Evolutionary conservation across 176 grass and related monocot species (phyloP).

Genomic region (Otatea glauca): DNA sequence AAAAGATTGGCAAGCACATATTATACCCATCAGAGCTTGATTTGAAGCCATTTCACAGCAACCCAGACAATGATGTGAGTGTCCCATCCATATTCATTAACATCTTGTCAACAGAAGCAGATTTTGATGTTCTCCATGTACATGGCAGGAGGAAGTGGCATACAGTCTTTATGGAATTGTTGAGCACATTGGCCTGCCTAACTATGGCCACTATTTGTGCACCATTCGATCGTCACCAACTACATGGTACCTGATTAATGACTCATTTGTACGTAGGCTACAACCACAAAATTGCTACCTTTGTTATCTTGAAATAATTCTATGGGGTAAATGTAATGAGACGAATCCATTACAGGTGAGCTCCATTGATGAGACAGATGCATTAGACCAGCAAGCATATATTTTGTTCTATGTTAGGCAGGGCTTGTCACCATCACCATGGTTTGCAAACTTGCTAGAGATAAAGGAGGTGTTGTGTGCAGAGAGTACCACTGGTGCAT

Average conservation of each 20-base stretch:
- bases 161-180: slow-evolving; percentile 86
- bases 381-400: slow-evolving; percentile 72
- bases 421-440: slow-evolving; percentile 53
- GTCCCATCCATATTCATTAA: slow-evolving; percentile 3
- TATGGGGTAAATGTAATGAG: slow-evolving; percentile 3
- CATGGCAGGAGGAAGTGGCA: slow-evolving; percentile 54
- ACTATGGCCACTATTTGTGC: slow-evolving; percentile 83
- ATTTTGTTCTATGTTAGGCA: slow-evolving; percentile 86
- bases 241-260: slow-evolving; percentile 76
- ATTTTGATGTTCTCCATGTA: no score
- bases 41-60: slow-evolving; percentile 62
- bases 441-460: slow-evolving; percentile 76
- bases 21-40: slow-evolving; percentile 70
- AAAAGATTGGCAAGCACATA: slow-evolving; percentile 77
- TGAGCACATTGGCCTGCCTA: slow-evolving; percentile 64
- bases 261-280: slow-evolving; percentile 50
- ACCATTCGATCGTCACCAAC: slow-evolving; percentile 68
- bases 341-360: slow-evolving; percentile 56
- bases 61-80: slow-evolving; percentile 42
- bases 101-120: no score
- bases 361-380: slow-evolving; percentile 50
- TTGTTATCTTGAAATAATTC: no score
- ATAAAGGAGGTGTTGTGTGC: slow-evolving; percentile 23
- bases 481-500: slow-evolving; percentile 42
- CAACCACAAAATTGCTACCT: no score